A percentile compares a stretch with the other conserved stretches of the same genome.
Evolutionary conservation across 192 early-diverging fungal genomes (phyloP).

Genomic region (Phlyctochytrium planicorne): DNA sequence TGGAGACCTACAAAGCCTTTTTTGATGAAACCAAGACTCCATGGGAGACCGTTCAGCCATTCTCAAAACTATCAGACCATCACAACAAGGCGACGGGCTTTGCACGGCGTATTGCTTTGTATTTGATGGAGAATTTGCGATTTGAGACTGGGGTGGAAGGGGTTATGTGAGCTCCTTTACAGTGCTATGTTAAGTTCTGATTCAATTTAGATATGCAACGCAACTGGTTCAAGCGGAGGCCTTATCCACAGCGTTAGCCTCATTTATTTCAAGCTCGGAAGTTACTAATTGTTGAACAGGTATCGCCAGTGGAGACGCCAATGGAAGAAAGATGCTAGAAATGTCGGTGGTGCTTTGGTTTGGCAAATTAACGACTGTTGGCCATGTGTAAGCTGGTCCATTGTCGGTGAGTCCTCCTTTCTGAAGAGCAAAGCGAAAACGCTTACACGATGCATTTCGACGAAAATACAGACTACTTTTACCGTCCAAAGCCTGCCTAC

Average conservation of each 20-base stretch:
- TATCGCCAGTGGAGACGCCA: constrained; percentile 41
- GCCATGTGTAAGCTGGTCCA: constrained; percentile 31
- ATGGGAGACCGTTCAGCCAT: no score
- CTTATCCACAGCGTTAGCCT: constrained; percentile 21
- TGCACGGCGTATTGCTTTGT: constrained; percentile 27
- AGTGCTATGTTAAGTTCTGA: background rate
- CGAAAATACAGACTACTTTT: constrained; percentile 27
- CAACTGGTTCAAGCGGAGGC: constrained; percentile 39
- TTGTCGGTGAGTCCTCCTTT: constrained; percentile 12
- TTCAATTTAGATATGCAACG: constrained; percentile 20
- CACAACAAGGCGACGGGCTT: constrained; percentile 39
- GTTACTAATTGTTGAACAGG: constrained; percentile 15
- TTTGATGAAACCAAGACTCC: constrained; percentile 16
- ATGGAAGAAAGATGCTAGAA: constrained; percentile 23
- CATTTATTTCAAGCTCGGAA: background rate
- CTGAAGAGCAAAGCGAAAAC: no score
- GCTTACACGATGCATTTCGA: no score
- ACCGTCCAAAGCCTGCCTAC: constrained; percentile 28
- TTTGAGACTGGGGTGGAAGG: constrained; percentile 26
- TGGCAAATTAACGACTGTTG: constrained; percentile 37
- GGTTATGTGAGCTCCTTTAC: constrained; percentile 19
- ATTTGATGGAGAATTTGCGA: constrained; percentile 37
- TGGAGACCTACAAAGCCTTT: constrained; percentile 25
- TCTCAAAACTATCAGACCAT: constrained; percentile 21
- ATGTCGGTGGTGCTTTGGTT: constrained; percentile 22